Conservation (phyloP, 2,329 filamentous ascomycete genomes). For the Septoria petroselini region DNA sequence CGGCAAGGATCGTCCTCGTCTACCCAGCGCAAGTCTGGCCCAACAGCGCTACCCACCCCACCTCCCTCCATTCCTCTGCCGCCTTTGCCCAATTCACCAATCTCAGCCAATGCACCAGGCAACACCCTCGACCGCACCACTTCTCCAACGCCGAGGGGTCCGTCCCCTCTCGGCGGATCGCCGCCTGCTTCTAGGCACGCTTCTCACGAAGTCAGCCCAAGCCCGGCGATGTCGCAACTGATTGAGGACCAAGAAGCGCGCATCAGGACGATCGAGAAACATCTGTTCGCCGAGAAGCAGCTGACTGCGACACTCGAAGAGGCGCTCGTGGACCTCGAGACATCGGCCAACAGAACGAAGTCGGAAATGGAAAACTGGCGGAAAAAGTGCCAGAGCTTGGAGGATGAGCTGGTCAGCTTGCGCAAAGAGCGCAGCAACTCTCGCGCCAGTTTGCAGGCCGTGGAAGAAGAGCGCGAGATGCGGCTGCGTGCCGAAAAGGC, state of each 20-base stretch:
- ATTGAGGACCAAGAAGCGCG: conserved; percentile 93
- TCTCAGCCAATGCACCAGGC: conserved; percentile 44
- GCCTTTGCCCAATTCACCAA: conserved; percentile 67
- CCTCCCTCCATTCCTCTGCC: conserved; percentile 95
- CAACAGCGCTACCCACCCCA: conserved; percentile 82
- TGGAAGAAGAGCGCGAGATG: conserved; percentile 95
- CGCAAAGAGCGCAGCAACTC: conserved; percentile 57
- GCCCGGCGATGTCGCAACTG: conserved; percentile 72
- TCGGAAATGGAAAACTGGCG: conserved; percentile 86
- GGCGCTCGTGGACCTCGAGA: conserved; percentile 88
- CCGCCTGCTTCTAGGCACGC: conserved; percentile 65
- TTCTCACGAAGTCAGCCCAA: conserved; percentile 53
- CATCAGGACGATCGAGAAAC: conserved; percentile 94
- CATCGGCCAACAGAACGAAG: conserved; percentile 87
- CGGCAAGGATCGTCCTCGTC: conserved; percentile 60
- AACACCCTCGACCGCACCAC: conserved; percentile 45
- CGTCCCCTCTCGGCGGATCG: conserved; percentile 62
- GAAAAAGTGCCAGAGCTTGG: conserved; percentile 75
- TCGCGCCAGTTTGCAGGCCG: conserved; percentile 72
- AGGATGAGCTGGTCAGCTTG: conserved; percentile 65
- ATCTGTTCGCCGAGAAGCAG: conserved; percentile 92
- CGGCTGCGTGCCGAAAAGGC: conserved; percentile 86
- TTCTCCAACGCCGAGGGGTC: conserved; percentile 52
- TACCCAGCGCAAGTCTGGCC: conserved; percentile 81
- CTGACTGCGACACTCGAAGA: conserved; percentile 93